A percentile compares a stretch with the other conserved stretches of the same genome.
phyloP scores from a whole-genome alignment of 192 early-diverging fungal genomes.

The Bifiguratus adelaidae region DNA sequence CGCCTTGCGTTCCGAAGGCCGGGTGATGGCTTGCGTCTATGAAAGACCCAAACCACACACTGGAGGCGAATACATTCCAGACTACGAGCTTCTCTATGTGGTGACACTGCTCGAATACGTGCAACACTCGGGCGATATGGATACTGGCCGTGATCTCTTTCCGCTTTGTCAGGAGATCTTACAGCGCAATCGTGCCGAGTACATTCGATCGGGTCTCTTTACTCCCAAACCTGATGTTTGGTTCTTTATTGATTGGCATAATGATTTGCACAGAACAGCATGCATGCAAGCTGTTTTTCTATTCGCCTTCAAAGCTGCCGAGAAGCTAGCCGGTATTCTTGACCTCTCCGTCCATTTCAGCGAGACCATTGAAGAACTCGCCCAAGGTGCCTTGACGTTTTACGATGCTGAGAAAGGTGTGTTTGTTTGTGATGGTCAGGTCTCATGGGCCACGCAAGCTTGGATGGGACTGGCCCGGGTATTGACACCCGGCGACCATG shows the following conservation, averaged over 20 bases:
- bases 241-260: conserved; percentile 5
- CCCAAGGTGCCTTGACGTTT: not conserved
- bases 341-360: not conserved
- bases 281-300: conserved; percentile 3
- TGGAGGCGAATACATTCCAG: not conserved
- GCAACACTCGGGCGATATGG: not conserved
- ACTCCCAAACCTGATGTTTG: not conserved
- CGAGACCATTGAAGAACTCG: not conserved
- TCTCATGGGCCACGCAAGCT: conserved; percentile 2
- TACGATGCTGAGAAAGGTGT: not conserved
- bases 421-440: not conserved
- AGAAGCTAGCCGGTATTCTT: not conserved
- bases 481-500: not conserved
- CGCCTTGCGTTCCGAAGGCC: not conserved
- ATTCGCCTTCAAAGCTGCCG: not conserved
- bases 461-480: conserved; percentile 4
- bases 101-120: conserved; percentile 2
- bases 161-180: conserved; percentile 1
- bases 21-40: not conserved
- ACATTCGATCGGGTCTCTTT: not conserved
- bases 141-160: not conserved
- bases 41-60: not conserved
- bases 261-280: not conserved
- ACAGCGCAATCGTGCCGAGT: not conserved
- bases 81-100: not conserved